Conservation (phyloP, 2,329 filamentous ascomycete genomes). For the Trichoderma aggressivum region DNA sequence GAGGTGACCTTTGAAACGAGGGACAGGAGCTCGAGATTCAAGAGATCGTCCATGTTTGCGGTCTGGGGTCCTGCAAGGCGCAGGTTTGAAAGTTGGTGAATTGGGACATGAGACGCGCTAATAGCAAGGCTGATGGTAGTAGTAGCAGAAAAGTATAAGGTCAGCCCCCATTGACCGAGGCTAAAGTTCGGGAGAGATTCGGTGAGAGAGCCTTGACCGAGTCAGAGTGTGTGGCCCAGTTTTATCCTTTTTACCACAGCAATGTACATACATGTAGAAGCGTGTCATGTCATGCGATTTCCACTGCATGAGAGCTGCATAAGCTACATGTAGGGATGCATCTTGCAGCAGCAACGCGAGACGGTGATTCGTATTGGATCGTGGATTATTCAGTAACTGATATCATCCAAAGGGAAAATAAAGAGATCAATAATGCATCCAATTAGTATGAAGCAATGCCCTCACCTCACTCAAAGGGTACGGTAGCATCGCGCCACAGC, state of each 20-base stretch:
- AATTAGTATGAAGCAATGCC: neutral
- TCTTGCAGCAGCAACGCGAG: neutral
- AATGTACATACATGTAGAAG: too few relatives aligned
- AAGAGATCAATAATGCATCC: too few relatives aligned
- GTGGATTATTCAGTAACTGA: neutral
- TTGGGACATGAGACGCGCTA: conserved; percentile 12
- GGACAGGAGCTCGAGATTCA: conserved; percentile 86
- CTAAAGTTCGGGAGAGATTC: neutral
- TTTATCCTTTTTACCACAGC: too few relatives aligned
- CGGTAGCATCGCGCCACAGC: neutral
- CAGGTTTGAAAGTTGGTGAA: neutral
- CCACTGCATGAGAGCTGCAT: neutral
- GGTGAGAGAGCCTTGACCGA: conserved; percentile 1
- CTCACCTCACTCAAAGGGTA: neutral
- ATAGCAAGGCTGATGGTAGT: neutral
- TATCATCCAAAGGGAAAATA: neutral
- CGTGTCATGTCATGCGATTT: neutral
- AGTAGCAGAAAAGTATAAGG: conserved; percentile 5
- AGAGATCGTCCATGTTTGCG: conserved; percentile 85
- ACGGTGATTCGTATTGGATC: neutral
- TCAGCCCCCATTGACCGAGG: conserved; percentile 7
- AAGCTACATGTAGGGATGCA: neutral
- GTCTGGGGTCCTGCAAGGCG: neutral
- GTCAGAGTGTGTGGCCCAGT: neutral
- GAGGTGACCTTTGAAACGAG: conserved; percentile 93